A percentile compares a stretch with the other conserved stretches of the same genome.
Conservation (phyloP, 1,284 basidiomycete genomes). For the Inonotus obliquus region DNA sequence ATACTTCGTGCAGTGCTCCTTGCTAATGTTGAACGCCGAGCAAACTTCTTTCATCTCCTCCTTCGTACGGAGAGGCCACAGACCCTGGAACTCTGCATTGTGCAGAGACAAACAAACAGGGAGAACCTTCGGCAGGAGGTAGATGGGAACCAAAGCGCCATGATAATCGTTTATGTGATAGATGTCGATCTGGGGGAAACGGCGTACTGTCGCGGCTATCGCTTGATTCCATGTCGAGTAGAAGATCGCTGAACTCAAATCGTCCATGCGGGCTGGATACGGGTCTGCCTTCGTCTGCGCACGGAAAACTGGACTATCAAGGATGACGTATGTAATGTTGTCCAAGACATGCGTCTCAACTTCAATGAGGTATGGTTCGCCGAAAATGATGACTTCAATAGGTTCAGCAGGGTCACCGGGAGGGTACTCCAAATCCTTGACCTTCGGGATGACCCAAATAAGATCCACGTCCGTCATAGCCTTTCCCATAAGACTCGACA, state of each 20-base stretch:
- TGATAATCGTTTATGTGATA: constrained; percentile 92
- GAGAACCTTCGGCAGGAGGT: constrained; percentile 84
- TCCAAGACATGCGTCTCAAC: constrained; percentile 88
- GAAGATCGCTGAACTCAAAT: constrained; percentile 91
- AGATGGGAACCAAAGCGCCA: constrained; percentile 84
- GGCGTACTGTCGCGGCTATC: constrained; percentile 83
- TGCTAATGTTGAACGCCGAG: constrained; percentile 93
- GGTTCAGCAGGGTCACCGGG: constrained; percentile 86
- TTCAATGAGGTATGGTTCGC: constrained; percentile 90
- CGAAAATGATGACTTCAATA: constrained; percentile 93
- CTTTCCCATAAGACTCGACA: constrained; percentile 95
- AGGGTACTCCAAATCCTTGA: constrained; percentile 89
- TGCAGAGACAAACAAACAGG: constrained; percentile 90
- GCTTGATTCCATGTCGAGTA: constrained; percentile 97
- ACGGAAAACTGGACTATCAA: constrained; percentile 92
- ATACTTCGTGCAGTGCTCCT: constrained; percentile 92
- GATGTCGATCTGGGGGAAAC: constrained; percentile 82
- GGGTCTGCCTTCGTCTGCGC: constrained; percentile 92
- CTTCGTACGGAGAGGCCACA: constrained; percentile 92
- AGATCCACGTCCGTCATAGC: constrained; percentile 94
- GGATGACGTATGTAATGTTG: constrained; percentile 90
- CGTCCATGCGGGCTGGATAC: constrained; percentile 94
- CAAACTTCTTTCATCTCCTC: constrained; percentile 98
- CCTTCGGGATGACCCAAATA: constrained; percentile 90
- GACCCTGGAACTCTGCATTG: constrained; percentile 94